Evolutionary conservation across 192 early-diverging fungal species (phyloP), one percentile per base, ranked within the genome.

Genomic region (Spinellus fusiger): DNA sequence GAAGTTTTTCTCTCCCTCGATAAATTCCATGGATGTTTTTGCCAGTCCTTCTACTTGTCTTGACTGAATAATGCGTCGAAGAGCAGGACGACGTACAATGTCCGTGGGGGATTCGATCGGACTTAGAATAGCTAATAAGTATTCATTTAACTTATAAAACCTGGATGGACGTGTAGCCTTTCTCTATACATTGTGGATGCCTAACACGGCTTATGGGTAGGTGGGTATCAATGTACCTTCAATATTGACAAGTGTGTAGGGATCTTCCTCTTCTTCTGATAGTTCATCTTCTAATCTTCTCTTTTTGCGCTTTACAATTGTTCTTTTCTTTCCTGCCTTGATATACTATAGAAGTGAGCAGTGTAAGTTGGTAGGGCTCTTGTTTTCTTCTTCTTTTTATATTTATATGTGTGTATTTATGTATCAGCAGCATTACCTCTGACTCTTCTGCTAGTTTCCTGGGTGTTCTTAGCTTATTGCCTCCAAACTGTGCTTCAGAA

Each of bases 201-300:
- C 54, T 38, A 52, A 34, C 0, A 3, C 1, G 47, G 15, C 47
- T 18, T 18, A 50, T 56, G 13, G 13, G 3, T 6, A 20, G 22
- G 22, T 53, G 15, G 32, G 54, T 49, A 54, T 63, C 53, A 1
- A 48, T 56, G 27, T 66, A 77, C 80, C 77, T 56, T 77, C 77
- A 47, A 88, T 76, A 48, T 82, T 82, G 62, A 88, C 78, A 13
- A 77, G 73, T 20, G 78, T 81, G 62, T 88, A 88, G 1, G 86
- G 84, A 55, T 82, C 78, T 37, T 79, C 77, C 58, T 79, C 66
- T 15, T 80, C 75, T 33, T 80, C 83, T 38, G 67, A 62, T 64
- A 74, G 28, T 29, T 66, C 47, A 56, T 65, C 63, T 56, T 71
- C 49, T 15, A 56, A n/a, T 44, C 22, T 54, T 35, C 58, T 35